A percentile compares a stretch with the other conserved stretches of the same genome.
These are phyloP conservation scores for Mycosphaerella arachidis DNA, from an alignment of 2,329 filamentous ascomycete species.

Conservation along the genomic window DNA sequence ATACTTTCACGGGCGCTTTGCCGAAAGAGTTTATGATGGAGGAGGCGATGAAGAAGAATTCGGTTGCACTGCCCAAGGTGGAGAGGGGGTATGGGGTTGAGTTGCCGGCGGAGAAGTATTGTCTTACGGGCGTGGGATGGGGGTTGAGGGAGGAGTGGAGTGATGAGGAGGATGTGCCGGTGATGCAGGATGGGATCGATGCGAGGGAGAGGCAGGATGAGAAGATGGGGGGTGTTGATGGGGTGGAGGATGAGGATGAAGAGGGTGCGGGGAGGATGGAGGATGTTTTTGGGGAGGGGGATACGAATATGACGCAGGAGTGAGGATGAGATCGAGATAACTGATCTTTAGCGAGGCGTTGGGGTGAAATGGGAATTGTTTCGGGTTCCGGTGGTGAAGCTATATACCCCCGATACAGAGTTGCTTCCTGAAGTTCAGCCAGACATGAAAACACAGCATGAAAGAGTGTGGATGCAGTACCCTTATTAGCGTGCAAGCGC, in stretches of 20 bases:
- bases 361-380: not conserved
- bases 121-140: slow-evolving; percentile 55
- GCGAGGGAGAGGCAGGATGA: slow-evolving; percentile 30
- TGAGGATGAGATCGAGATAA: slow-evolving; percentile 15
- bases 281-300: slow-evolving; percentile 40
- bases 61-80: slow-evolving; percentile 56
- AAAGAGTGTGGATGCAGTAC: too few species aligned
- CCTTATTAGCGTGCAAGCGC: too few species aligned
- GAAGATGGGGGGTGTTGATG: slow-evolving; percentile 42
- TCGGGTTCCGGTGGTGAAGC: not conserved
- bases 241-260: slow-evolving; percentile 33
- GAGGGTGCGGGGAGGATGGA: slow-evolving; percentile 38
- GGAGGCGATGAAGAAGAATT: slow-evolving; percentile 67
- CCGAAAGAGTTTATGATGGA: slow-evolving; percentile 74
- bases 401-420: not conserved
- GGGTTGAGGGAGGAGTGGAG: slow-evolving; percentile 56
- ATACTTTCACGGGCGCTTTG: slow-evolving; percentile 61
- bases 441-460: too few species aligned
- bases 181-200: slow-evolving; percentile 48
- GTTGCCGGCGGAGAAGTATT: slow-evolving; percentile 60
- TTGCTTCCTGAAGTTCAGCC: too few species aligned
- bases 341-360: slow-evolving; percentile 10
- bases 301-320: slow-evolving; percentile 33
- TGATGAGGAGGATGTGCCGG: slow-evolving; percentile 44
- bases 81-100: slow-evolving; percentile 55